Conservation (phyloP, 2,329 filamentous ascomycete genomes). For the Stagonosporopsis rhizophila region DNA sequence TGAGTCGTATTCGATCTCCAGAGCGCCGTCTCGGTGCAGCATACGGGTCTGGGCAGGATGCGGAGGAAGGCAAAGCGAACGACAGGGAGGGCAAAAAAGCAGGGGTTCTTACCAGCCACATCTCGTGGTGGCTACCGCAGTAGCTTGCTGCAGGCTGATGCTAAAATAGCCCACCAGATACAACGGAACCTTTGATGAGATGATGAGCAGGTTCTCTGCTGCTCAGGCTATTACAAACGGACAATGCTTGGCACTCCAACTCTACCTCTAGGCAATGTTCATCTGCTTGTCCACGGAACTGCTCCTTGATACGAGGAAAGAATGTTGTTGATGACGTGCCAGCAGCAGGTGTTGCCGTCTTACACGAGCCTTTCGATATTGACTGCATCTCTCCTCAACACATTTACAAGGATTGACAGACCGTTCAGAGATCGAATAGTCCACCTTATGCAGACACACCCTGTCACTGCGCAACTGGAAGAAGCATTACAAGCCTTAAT, state of each 20-base stretch:
- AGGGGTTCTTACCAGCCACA: conserved; percentile 18
- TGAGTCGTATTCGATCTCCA: background rate
- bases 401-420: background rate
- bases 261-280: background rate
- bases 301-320: too few species aligned
- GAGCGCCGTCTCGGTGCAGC: background rate
- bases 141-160: conserved; percentile 7
- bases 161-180: conserved; percentile 12
- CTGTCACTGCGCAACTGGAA: background rate
- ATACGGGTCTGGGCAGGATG: background rate
- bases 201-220: conserved; percentile 1
- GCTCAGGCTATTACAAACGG: background rate
- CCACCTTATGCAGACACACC: too few species aligned
- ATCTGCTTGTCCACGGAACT: background rate
- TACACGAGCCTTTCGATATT: conserved; percentile 13
- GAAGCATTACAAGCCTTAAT: background rate
- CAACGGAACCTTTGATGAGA: background rate
- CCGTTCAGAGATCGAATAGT: too few species aligned
- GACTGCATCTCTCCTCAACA: background rate
- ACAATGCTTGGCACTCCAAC: background rate
- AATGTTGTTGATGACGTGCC: background rate
- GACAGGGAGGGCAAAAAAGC: background rate
- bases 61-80: conserved; percentile 1
- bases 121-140: background rate
- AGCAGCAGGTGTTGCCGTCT: conserved; percentile 1